A percentile compares a stretch with the other conserved stretches of the same genome.
phyloP scores from a whole-genome alignment of 176 grass and related monocot species.

The Musa itinerans region DNA sequence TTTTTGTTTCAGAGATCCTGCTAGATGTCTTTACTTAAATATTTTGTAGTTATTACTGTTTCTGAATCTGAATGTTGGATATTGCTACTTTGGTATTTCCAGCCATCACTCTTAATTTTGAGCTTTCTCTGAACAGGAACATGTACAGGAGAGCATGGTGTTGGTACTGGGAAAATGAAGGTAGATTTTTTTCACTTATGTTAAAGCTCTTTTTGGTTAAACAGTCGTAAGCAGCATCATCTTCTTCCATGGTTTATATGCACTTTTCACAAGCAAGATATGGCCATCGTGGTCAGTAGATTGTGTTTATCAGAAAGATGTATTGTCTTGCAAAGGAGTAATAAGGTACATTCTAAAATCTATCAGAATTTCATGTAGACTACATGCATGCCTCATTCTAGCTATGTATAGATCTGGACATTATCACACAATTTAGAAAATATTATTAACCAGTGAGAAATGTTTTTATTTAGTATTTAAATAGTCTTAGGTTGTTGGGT shows the following conservation, averaged over 20 bases:
- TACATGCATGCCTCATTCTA: not conserved
- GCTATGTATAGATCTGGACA: not conserved
- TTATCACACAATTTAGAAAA: not conserved
- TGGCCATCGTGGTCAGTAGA: not conserved
- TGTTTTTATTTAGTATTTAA: too few species aligned
- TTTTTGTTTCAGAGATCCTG: too few species aligned
- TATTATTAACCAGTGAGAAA: not conserved
- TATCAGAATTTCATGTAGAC: not conserved
- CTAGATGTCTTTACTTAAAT: not conserved
- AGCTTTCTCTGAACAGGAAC: constrained; percentile 44
- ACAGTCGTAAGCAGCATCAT: not conserved
- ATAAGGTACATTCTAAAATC: too few species aligned
- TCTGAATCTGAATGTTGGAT: not conserved
- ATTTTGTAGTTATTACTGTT: not conserved
- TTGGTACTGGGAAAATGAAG: constrained; percentile 99
- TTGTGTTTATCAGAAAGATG: not conserved
- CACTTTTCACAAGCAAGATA: not conserved
- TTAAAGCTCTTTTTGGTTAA: not conserved
- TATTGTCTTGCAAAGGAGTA: too few species aligned
- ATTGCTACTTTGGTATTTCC: not conserved
- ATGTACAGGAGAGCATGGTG: constrained; percentile 95
- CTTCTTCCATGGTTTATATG: not conserved
- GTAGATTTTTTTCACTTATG: constrained; percentile 21
- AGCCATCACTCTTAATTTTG: not conserved
- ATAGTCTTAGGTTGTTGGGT: too few species aligned